Conservation (phyloP, 305 asterid species). For the Plantago coronopus region DNA sequence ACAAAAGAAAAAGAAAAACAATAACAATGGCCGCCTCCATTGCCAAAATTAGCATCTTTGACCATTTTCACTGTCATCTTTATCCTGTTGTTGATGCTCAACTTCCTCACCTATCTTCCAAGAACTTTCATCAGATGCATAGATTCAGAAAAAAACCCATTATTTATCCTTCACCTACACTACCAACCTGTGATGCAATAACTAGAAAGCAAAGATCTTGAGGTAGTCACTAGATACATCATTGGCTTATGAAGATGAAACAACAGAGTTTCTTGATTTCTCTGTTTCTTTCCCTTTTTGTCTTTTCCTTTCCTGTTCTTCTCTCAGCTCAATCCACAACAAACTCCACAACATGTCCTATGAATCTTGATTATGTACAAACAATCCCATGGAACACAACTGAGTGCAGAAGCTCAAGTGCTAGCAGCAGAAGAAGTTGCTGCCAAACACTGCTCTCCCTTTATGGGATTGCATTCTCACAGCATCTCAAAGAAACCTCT, state of each 20-base stretch:
- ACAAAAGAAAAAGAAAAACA: too few relatives aligned
- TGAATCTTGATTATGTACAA: constrained; percentile 55
- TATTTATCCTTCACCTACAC: constrained; percentile 6
- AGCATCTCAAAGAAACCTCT: constrained; percentile 50
- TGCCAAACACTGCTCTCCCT: constrained; percentile 78
- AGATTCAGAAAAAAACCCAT: background rate
- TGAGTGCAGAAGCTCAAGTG: constrained; percentile 34
- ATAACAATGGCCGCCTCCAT: background rate
- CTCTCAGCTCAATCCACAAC: constrained; percentile 24
- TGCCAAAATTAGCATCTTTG: background rate
- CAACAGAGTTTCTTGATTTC: constrained; percentile 34
- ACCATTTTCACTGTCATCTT: background rate
- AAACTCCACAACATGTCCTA: constrained; percentile 44
- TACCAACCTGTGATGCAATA: background rate
- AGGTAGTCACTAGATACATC: background rate
- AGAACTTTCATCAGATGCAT: background rate
- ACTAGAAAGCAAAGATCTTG: too few relatives aligned
- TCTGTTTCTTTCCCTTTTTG: constrained; percentile 23
- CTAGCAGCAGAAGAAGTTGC: constrained; percentile 31
- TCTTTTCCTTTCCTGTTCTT: constrained; percentile 14
- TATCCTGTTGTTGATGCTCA: background rate
- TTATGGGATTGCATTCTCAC: constrained; percentile 51
- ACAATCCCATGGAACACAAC: constrained; percentile 62
- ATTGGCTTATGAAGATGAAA: constrained; percentile 21
- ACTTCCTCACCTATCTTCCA: background rate